These are phyloP conservation scores for Ophiostoma fasciatum DNA, from an alignment of 2,329 filamentous ascomycete genomes.

Conservation along the genomic window DNA sequence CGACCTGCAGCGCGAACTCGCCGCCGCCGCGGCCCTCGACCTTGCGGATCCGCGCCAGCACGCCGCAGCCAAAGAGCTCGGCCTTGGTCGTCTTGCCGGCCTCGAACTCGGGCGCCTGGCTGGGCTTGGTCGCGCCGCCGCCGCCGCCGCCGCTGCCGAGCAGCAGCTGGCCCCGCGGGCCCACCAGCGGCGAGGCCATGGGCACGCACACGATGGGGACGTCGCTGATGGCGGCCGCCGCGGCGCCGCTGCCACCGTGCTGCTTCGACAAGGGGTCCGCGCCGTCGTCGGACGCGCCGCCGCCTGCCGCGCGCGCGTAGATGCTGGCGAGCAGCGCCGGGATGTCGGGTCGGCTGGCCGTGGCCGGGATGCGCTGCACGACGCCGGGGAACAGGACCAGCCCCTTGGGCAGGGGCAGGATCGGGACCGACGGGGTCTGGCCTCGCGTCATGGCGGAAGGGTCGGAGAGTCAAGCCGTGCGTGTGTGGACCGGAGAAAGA, in stretches of 20 bases:
- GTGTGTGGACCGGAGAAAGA: too few species aligned
- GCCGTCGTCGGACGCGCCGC: constrained; percentile 34
- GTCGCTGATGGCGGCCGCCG: constrained; percentile 45
- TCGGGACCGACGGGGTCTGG: constrained; percentile 42
- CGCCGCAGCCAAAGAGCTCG: constrained; percentile 73
- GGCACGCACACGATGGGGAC: constrained; percentile 82
- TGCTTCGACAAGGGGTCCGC: too few species aligned
- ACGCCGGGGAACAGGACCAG: constrained; percentile 76
- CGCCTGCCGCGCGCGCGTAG: constrained; percentile 53
- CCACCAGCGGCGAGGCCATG: constrained; percentile 59
- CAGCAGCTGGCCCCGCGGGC: constrained; percentile 59
- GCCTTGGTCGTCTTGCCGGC: constrained; percentile 45
- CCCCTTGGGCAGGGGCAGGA: constrained; percentile 70
- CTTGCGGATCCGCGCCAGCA: constrained; percentile 62
- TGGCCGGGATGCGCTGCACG: constrained; percentile 70
- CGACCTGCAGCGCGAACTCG: constrained; percentile 73
- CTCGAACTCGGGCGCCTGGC: constrained; percentile 34
- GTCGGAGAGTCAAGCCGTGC: not conserved
- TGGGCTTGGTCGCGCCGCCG: constrained; percentile 17
- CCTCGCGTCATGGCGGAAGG: constrained; percentile 17
- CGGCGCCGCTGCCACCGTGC: too few species aligned
- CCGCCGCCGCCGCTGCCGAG: constrained; percentile 47
- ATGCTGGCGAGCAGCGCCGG: constrained; percentile 75
- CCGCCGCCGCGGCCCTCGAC: constrained; percentile 61
- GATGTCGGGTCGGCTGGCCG: constrained; percentile 68